phyloP scores from a whole-genome alignment of 2,329 filamentous ascomycete species.

The Botrytis deweyae region DNA sequence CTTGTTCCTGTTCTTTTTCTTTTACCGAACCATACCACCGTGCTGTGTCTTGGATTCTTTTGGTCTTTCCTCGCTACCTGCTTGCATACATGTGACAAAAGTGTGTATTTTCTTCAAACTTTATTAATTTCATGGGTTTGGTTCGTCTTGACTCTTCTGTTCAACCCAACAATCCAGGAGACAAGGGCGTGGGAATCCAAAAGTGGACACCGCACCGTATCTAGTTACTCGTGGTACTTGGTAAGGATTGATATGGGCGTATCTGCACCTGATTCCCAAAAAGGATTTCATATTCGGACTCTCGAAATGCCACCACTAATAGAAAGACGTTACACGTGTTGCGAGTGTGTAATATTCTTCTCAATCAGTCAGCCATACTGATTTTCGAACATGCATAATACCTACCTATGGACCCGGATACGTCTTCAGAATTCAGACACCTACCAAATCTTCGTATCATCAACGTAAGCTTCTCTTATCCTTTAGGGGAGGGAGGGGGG shows the following conservation, averaged over 20 bases:
- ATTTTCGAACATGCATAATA: background rate
- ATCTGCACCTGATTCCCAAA: constrained; percentile 15
- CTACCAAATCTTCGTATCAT: background rate
- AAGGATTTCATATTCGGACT: constrained; percentile 4
- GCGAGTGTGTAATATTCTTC: background rate
- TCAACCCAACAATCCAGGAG: constrained; percentile 10
- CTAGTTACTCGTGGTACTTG: background rate
- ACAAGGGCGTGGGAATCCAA: constrained; percentile 13
- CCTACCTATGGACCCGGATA: background rate
- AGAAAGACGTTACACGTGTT: background rate
- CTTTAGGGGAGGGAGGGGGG: background rate
- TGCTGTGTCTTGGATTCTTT: background rate
- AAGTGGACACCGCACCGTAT: constrained; percentile 21
- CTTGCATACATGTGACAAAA: background rate
- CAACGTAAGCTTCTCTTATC: background rate
- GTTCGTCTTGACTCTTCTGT: constrained; percentile 7
- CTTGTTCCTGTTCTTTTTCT: background rate
- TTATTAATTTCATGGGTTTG: background rate
- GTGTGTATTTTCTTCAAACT: background rate
- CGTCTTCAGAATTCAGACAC: background rate
- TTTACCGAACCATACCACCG: background rate
- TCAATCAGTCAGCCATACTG: background rate
- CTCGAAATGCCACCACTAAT: constrained; percentile 12
- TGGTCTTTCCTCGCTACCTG: background rate
- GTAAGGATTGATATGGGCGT: constrained; percentile 7